phyloP scores from a whole-genome alignment of 1,139 yeast species.

The Scheffersomyces titani region DNA sequence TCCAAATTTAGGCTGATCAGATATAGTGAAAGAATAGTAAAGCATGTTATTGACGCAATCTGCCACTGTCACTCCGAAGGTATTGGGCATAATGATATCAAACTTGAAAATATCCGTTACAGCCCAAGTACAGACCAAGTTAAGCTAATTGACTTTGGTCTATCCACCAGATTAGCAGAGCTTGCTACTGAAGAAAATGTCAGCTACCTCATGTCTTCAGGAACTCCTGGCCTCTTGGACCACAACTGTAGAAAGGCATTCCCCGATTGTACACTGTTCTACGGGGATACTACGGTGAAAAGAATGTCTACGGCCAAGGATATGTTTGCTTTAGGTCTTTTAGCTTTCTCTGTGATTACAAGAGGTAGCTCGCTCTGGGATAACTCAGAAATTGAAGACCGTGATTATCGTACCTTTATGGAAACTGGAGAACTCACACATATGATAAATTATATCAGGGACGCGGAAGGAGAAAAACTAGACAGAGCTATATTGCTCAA shows the following conservation, averaged over 20 bases:
- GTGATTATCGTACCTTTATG: neutral
- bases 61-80: constrained; percentile 15
- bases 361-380: constrained; percentile 6
- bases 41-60: constrained; percentile 17
- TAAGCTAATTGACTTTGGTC: constrained; percentile 10
- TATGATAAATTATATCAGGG: neutral
- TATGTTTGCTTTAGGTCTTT: constrained; percentile 8
- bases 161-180: constrained; percentile 1
- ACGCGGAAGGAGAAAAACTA: neutral
- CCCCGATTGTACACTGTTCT: constrained; percentile 5
- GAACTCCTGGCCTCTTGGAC: constrained; percentile 6
- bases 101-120: constrained; percentile 16
- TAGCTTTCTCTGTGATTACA: constrained; percentile 7
- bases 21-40: constrained; percentile 10
- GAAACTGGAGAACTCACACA: neutral
- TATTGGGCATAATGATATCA: constrained; percentile 14
- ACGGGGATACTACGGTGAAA: neutral
- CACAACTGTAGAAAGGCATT: neutral
- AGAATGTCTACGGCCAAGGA: constrained; percentile 8
- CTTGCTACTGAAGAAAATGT: neutral
- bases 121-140: constrained; percentile 4
- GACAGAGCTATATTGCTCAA: neutral
- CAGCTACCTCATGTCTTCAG: constrained; percentile 1
- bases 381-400: constrained; percentile 2
- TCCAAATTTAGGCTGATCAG: neutral